These are phyloP conservation scores for Sugiyamaella boreocaroliniensis DNA, from an alignment of 805 yeast species.

Conservation along the genomic window DNA sequence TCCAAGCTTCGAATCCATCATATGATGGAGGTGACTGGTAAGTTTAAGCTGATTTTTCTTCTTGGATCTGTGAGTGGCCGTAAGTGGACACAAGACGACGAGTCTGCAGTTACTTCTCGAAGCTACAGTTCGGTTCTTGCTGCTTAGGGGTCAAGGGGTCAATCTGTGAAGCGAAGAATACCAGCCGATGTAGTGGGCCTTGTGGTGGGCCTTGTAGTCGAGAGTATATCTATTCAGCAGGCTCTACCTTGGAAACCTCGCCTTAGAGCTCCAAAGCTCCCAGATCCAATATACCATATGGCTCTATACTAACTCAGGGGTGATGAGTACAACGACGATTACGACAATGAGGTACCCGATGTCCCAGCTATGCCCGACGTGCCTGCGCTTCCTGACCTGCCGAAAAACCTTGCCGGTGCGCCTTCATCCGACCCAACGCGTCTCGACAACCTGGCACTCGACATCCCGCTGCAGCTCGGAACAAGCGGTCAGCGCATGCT, in stretches of 20 bases:
- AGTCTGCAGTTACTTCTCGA: too few species aligned
- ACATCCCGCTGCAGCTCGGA: slow-evolving; percentile 8
- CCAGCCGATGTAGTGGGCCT: too few species aligned
- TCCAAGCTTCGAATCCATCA: slow-evolving; percentile 27
- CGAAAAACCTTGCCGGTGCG: background rate
- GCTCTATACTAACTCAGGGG: slow-evolving; percentile 20
- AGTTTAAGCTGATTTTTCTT: slow-evolving; percentile 1
- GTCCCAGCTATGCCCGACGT: slow-evolving; percentile 22
- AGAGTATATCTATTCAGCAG: too few species aligned
- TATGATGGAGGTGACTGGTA: slow-evolving; percentile 34
- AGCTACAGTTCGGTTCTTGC: background rate
- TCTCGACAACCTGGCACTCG: background rate
- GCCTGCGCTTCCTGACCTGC: slow-evolving; percentile 6
- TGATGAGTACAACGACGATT: slow-evolving; percentile 24
- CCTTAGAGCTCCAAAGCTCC: too few species aligned
- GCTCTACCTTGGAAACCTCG: too few species aligned
- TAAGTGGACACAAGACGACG: too few species aligned
- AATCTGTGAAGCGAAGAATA: too few species aligned
- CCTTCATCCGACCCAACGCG: background rate
- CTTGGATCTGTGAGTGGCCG: too few species aligned
- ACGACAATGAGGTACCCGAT: slow-evolving; percentile 19
- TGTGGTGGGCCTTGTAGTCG: too few species aligned
- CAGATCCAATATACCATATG: background rate
- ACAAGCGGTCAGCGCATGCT: slow-evolving; percentile 2
- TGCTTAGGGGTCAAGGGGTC: too few species aligned